A percentile compares a stretch with the other conserved stretches of the same genome.
Conservation (phyloP, 768 basidiomycete species). For the Tricholoma terreum region DNA sequence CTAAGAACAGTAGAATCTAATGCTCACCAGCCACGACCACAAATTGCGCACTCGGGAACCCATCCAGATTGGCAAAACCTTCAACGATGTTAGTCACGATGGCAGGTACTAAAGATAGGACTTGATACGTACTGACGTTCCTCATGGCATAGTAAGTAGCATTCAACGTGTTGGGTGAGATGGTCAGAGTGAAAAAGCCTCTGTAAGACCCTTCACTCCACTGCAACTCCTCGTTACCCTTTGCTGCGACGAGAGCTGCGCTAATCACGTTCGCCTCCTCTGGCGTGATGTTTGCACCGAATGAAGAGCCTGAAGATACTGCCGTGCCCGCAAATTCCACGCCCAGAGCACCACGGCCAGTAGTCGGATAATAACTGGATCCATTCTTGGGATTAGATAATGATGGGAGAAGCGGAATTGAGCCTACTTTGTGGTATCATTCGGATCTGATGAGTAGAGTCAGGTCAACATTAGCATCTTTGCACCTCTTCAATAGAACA, state of each 20-base stretch:
- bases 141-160: conserved; percentile 56
- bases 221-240: conserved; percentile 46
- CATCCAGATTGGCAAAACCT: conserved; percentile 43
- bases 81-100: background rate
- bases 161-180: conserved; percentile 42
- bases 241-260: conserved; percentile 28
- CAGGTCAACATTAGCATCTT: background rate
- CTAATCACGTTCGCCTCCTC: conserved; percentile 38
- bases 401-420: background rate
- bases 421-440: conserved; percentile 42
- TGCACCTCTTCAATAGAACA: background rate
- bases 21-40: conserved; percentile 33
- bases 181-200: conserved; percentile 55
- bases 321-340: conserved; percentile 65
- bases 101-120: background rate
- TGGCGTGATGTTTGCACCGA: conserved; percentile 39
- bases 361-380: conserved; percentile 44
- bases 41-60: conserved; percentile 43
- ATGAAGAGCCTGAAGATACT: conserved; percentile 49
- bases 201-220: conserved; percentile 60
- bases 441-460: conserved; percentile 35
- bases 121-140: background rate
- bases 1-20: too few relatives aligned
- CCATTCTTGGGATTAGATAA: background rate
- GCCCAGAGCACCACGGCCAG: conserved; percentile 48